Base-by-base conservation (phyloP, 2,329 filamentous ascomycete genomes). In the Xylariales sp. region DNA sequence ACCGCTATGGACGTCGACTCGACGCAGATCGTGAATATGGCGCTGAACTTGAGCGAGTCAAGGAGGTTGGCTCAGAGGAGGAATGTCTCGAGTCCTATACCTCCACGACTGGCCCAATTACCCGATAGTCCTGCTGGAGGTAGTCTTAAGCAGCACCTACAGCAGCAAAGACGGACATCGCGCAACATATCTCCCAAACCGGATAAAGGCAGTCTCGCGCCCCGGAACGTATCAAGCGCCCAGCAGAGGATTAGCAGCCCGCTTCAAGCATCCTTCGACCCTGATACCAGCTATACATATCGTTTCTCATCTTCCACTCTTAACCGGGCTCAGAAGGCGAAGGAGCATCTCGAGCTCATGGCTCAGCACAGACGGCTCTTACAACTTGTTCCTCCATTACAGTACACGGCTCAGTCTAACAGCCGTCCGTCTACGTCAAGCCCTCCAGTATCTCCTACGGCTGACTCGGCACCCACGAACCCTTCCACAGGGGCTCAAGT, bases 1-100 rank as follows among this genome's bases (percentile, higher is more conserved):
- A 48, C 58, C 11, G 52, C 61, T 4, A 59, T 86, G 15, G 80
- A 88, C 53, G 74, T 85, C 45, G 90, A 96, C 55, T 85, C 90
- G 6, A 80, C 84, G 4, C 87, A 95, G 61, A 94, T 97, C 49
- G 88, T 97, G 31, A 89, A 89, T 55, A 86, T 97, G 77, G 91
- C 91, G 2, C 66, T 97, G 52, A 93, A 84, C 49, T 65, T 97
- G 37, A 95, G 86, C 66, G 88, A 96, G 62, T 87, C 84, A 55
- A 79, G 81, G 49, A 79, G 80, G 56, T 74, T 73, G 64, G 86
- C 71, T 46, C 79, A 67, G 61, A 77, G 70, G 62, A 75, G 68
- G 62, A 80, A 59, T 60, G 74, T 63, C 51, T 78, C 56, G 42
- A 78, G 58, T 57, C 75, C 61, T 42, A 68, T 66, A 25, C 77